Base-by-base conservation (phyloP, 2,329 filamentous ascomycete species). In the Aspergillus cejpii region DNA sequence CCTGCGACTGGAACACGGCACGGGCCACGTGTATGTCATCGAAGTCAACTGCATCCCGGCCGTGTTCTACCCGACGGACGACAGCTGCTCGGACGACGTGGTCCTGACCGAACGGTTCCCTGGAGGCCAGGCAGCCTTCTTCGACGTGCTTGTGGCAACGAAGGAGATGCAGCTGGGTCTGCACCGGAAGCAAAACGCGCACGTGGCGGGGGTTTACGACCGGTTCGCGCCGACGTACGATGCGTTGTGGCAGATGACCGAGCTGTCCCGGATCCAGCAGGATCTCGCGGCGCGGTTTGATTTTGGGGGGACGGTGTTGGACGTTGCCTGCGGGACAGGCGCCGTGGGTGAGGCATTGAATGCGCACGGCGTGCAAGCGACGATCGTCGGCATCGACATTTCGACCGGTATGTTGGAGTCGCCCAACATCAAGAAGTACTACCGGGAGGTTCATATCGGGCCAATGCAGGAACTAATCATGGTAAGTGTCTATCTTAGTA, bases 401-500 rank as follows among this genome's bases (percentile, higher is more conserved):
- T 44, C 42, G 11, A 8, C 26, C 5, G 26, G 36, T 7, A 44
- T 44, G 42, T 23, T 31, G 6, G 14, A 24, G n/a, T 12, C 24
- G 2, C n/a, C 27, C n/a, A n/a, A 39, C 8, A 33, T 44, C 14
- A 21, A 37, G 42, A 15, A 38, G 14, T 27, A 28, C 23, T 41
- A 44, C 19, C 27, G 41, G 29, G 19, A 41, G 20, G 15, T 41
- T n/a, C 37, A n/a, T 4, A 19, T 48, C 6, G 45, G 41, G 8
- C 24, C 45, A 12, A 48, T 48, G 41, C 26, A 48, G 15, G 45
- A 48, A 19, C 33, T 48, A 2, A 40, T 45, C 14, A 48, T 44
- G 44, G 34, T 19, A 39, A n/a, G 23, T 42, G n/a, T 26, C 23
- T 15, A n/a, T 2, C 12, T 5, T 10, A 10, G 19, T 26, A 14